Evolutionary conservation across 2,329 filamentous ascomycete genomes (phyloP), one percentile per base, ranked within the genome.

Genomic region (Neonectria sp.): DNA sequence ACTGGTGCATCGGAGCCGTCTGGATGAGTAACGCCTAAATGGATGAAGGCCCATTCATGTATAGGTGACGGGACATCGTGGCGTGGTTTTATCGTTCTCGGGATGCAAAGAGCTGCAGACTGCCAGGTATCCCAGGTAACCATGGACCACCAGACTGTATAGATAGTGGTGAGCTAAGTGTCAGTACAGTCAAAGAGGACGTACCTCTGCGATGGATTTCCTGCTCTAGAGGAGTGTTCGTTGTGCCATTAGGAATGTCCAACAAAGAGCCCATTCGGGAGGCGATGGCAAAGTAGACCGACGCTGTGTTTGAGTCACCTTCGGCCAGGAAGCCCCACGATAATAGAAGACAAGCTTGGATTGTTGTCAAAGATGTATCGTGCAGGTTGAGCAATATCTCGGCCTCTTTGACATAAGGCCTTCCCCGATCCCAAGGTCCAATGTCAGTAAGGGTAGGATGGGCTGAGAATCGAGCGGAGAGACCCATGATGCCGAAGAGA

Each of bases 301-400:
- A 76, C 56, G 83, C 82, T 0, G 80, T 73, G 0, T 74, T 75
- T 6, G 78, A 75, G 13, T 82, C 72, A 1, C 78, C 77, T 17
- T 83, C 78, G 6, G 77, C 79, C 46, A 79, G 76, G 6, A 79
- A 78, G 29, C 71, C 66, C 0, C 73, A 72, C 3, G 79, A 82
- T 0, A 84, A 69, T 7, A 84, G 68, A 6, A 84, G 77, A 49
- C 80, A 81, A 4, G 80, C 80, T 68, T 84, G 82, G 12, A 83
- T 73, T 1, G 79, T 62, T 29, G 15, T 62, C 25, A 63, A 40
- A 15, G 60, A 57, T 7, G 21, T 55, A 3, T 57, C 52, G 21
- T 57, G 60, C 15, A 63, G 25, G 52, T 63, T 31, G 7, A 63
- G 60, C 6, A 63, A 29, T 21, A 31, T 57, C 52, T 63, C 60